phyloP scores from a whole-genome alignment of 192 early-diverging fungal genomes.

The Glomus cerebriforme region DNA sequence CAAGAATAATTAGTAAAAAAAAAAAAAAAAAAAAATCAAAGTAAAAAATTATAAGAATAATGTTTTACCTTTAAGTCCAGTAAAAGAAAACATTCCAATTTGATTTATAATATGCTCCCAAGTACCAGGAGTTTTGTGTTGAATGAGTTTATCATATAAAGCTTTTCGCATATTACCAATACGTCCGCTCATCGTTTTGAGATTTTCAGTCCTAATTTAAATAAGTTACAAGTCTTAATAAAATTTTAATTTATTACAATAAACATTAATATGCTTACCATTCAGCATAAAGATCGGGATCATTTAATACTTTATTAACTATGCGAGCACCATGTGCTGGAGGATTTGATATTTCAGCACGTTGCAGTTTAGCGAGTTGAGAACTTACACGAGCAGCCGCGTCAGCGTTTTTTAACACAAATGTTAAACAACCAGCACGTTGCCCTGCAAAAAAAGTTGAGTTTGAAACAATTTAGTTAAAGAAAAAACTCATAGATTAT shows the following conservation, averaged over 20 bases:
- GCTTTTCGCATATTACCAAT: conserved; percentile 87
- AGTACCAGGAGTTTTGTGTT: conserved; percentile 83
- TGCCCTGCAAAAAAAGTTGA: conserved; percentile 60
- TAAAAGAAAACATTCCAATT: conserved; percentile 99
- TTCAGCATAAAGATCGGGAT: conserved; percentile 74
- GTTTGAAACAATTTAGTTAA: too few relatives aligned
- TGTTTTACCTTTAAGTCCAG: conserved; percentile 71
- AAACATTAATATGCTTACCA: conserved; percentile 59
- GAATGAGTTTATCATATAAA: conserved; percentile 64
- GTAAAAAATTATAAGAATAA: background rate
- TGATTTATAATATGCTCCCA: conserved; percentile 97
- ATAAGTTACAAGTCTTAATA: background rate
- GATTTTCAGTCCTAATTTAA: conserved; percentile 47
- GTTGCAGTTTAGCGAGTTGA: conserved; percentile 82
- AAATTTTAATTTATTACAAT: background rate
- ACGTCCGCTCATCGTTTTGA: conserved; percentile 83
- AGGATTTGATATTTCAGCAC: conserved; percentile 88
- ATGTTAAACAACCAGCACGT: conserved; percentile 83
- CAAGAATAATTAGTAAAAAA: background rate
- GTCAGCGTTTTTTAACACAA: conserved; percentile 62
- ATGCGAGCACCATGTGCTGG: conserved; percentile 90
- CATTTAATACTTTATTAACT: conserved; percentile 82
- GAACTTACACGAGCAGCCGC: conserved; percentile 64
- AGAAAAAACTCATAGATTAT: too few relatives aligned
- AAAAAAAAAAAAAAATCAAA: background rate